A percentile compares a stretch with the other conserved stretches of the same genome.
These are phyloP conservation scores for Xylaria nigripes DNA, from an alignment of 495 filamentous ascomycete species.

Conservation along the genomic window DNA sequence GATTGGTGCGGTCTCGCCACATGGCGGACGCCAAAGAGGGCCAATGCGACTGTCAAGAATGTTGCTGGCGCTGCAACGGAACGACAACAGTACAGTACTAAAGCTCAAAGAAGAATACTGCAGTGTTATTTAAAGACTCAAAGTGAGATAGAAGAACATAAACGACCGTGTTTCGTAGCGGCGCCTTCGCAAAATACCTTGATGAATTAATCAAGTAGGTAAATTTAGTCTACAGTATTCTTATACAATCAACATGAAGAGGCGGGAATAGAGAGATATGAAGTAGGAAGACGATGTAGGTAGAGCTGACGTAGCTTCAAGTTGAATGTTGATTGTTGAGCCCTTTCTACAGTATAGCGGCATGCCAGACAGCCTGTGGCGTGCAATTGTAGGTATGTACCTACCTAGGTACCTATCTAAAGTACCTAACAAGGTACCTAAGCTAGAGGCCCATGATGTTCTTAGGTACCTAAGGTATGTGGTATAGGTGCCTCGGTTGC, in stretches of 20 bases:
- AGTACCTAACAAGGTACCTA: too few species aligned
- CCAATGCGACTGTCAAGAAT: constrained; percentile 1
- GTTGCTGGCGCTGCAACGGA: neutral
- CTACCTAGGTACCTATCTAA: too few species aligned
- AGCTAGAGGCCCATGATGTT: too few species aligned
- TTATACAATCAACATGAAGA: neutral
- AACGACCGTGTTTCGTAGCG: neutral
- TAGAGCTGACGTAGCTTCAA: constrained; percentile 26
- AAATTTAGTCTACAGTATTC: neutral
- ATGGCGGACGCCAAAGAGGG: constrained; percentile 51
- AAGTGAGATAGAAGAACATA: neutral
- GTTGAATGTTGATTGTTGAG: neutral
- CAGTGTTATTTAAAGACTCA: neutral
- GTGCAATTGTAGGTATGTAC: too few species aligned
- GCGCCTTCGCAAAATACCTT: neutral
- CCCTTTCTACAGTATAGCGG: neutral
- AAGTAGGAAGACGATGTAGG: neutral
- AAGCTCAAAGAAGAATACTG: constrained; percentile 1
- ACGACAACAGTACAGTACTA: neutral
- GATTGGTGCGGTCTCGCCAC: constrained; percentile 98
- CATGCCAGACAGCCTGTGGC: too few species aligned
- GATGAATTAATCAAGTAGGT: neutral
- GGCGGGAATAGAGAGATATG: neutral
- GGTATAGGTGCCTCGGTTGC: too few species aligned
- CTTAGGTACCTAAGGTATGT: too few species aligned